Base-by-base conservation (phyloP, 805 yeast species). In the Barnettozyma wickerhamii region DNA sequence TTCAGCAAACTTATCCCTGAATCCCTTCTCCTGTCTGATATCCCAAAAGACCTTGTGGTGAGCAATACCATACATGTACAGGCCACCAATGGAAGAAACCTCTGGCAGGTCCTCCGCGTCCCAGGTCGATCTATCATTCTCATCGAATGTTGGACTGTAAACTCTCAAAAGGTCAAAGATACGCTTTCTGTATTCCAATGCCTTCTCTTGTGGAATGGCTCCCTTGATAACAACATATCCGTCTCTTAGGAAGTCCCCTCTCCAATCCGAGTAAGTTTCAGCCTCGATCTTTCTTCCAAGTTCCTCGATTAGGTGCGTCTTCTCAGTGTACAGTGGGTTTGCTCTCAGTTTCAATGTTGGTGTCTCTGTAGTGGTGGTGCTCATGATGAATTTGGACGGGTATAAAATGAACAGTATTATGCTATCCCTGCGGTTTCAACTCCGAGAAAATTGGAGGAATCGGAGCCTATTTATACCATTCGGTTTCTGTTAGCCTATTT, bases 21-120 rank as follows among this genome's bases (percentile, higher is more conserved):
- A 54, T 0, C 60, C 62, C 4, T 44, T 49, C 34, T 63, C 66
- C 41, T 39, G 44, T 50, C 63, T 56, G 6, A 56, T 43, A 33
- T 61, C 65, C 67, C 66, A 62, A 48, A 62, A 49, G 38, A 61
- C 52, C 42, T 58, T 55, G 42, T 63, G 65, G 38, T 62, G 66
- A 7, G 56, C 39, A 14, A 52, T 45, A 29, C 51, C 39, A 38
- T 58, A 53, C n/a, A 46, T 40, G 7, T 37, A 32, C 33, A 41
- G 55, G 12, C 50, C 37, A 19, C 52, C 51, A n/a, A n/a, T n/a
- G n/a, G n/a, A n/a, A 4, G 47, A 31, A 20, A 44, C 50, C 10
- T 52, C 52, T 10, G 66, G 65, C n/a, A 61, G 41, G 39, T 60
- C 52, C 19, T 54, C 51, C 17, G 43, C 42, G 4, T 37, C 37